Evolutionary conservation across 2,329 filamentous ascomycete species (phyloP).

Genomic region (Chaetomiaceae sp.): DNA sequence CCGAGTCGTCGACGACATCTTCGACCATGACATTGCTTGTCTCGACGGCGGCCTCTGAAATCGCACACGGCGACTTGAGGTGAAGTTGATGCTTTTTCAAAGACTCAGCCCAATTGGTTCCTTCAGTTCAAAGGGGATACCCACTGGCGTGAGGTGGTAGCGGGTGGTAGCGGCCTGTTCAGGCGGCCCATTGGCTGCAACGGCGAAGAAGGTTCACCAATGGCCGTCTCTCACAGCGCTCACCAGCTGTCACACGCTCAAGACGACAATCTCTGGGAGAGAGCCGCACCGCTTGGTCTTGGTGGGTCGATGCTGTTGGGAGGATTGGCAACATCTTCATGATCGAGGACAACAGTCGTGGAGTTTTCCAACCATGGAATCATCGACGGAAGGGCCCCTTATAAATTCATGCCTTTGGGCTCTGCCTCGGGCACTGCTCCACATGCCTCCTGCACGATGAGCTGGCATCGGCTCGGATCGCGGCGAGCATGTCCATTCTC

Average conservation of each 20-base stretch:
- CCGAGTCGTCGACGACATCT: not conserved
- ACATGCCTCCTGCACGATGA: constrained; percentile 36
- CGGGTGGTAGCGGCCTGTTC: constrained; percentile 29
- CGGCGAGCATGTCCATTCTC: constrained; percentile 25
- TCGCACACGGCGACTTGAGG: constrained; percentile 11
- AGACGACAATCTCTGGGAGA: constrained; percentile 24
- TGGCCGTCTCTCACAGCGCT: constrained; percentile 23
- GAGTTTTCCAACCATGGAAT: not conserved
- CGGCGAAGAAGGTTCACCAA: constrained; percentile 28
- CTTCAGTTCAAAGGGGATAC: constrained; percentile 14
- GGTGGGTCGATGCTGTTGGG: constrained; percentile 10
- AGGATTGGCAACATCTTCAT: constrained; percentile 7
- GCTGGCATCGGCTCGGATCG: constrained; percentile 30
- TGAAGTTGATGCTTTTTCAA: constrained; percentile 19
- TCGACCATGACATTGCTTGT: not conserved
- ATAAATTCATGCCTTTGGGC: constrained; percentile 23
- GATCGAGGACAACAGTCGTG: not conserved
- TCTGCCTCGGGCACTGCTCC: constrained; percentile 26
- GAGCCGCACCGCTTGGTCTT: constrained; percentile 27
- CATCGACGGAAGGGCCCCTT: constrained; percentile 11
- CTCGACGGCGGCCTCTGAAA: not conserved
- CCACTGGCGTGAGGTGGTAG: constrained; percentile 26
- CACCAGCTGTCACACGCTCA: constrained; percentile 24
- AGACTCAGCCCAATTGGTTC: constrained; percentile 25
- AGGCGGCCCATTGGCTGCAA: constrained; percentile 28